Conservation (phyloP, 441 rosid species). For the Euphorbia schlechtendalii region DNA sequence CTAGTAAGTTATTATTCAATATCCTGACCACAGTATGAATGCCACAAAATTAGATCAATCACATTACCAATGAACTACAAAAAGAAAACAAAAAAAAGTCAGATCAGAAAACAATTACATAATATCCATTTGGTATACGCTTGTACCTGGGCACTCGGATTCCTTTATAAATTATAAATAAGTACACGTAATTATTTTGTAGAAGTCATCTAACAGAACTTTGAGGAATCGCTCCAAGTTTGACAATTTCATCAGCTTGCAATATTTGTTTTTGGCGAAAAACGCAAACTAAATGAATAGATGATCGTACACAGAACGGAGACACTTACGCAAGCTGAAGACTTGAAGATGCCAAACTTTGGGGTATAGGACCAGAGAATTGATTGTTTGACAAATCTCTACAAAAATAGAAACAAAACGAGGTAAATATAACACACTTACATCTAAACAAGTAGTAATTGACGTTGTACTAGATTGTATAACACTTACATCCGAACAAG, state of each 20-base stretch:
- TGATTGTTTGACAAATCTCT: no score
- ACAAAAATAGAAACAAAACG: no score
- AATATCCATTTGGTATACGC: not conserved
- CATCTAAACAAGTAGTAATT: no score
- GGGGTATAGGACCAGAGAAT: no score
- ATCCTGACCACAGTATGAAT: slow-evolving; percentile 38
- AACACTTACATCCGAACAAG: slow-evolving; percentile 71
- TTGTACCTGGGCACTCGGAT: no score
- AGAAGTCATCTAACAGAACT: not conserved
- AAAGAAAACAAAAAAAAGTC: not conserved
- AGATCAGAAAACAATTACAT: not conserved
- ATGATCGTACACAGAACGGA: no score
- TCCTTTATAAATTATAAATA: not conserved
- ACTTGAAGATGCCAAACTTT: no score
- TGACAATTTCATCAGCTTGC: not conserved
- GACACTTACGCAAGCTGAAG: no score
- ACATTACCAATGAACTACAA: not conserved
- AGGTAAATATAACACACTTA: no score
- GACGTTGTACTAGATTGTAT: no score
- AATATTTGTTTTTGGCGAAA: not conserved
- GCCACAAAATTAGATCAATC: not conserved
- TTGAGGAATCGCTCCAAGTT: not conserved
- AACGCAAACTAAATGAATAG: not conserved
- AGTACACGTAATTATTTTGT: not conserved
- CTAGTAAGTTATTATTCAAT: slow-evolving; percentile 61